phyloP scores from a whole-genome alignment of 2,329 filamentous ascomycete genomes.

The Acrocalymma vagum region DNA sequence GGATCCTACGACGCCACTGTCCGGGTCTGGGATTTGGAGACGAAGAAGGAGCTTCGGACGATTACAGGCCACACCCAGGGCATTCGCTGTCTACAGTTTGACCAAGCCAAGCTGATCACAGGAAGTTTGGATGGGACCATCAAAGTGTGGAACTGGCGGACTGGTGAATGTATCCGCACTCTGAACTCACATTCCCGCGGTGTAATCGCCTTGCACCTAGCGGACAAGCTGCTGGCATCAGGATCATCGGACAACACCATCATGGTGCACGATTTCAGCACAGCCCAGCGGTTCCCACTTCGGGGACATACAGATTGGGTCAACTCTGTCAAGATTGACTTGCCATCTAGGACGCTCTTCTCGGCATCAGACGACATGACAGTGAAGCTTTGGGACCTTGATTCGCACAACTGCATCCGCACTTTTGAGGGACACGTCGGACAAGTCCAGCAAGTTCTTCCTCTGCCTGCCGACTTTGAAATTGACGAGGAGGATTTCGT shows the following conservation, averaged over 20 bases:
- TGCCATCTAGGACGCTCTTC: conserved; percentile 82
- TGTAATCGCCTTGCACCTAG: conserved; percentile 88
- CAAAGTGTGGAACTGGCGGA: conserved; percentile 97
- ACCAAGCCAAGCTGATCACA: conserved; percentile 89
- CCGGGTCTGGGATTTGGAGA: conserved; percentile 96
- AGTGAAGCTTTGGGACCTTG: conserved; percentile 91
- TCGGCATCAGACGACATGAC: conserved; percentile 95
- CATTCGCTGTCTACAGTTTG: conserved; percentile 90
- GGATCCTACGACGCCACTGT: conserved; percentile 95
- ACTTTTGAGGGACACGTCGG: conserved; percentile 90
- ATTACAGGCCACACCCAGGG: conserved; percentile 82
- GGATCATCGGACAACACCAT: conserved; percentile 90
- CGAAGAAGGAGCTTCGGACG: conserved; percentile 84
- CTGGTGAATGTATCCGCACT: conserved; percentile 84
- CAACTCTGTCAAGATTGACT: conserved; percentile 91
- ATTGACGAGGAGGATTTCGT: conserved; percentile 74
- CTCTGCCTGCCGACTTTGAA: conserved; percentile 87
- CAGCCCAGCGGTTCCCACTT: conserved; percentile 80
- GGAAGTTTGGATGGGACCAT: conserved; percentile 88
- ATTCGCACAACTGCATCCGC: conserved; percentile 79
- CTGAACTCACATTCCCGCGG: conserved; percentile 81
- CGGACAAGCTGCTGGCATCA: conserved; percentile 82
- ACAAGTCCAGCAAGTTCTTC: conserved; percentile 90
- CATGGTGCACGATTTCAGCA: conserved; percentile 91
- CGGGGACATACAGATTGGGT: conserved; percentile 94